phyloP scores from a whole-genome alignment of 1,284 basidiomycete species.

The Naganishia cerealis region DNA sequence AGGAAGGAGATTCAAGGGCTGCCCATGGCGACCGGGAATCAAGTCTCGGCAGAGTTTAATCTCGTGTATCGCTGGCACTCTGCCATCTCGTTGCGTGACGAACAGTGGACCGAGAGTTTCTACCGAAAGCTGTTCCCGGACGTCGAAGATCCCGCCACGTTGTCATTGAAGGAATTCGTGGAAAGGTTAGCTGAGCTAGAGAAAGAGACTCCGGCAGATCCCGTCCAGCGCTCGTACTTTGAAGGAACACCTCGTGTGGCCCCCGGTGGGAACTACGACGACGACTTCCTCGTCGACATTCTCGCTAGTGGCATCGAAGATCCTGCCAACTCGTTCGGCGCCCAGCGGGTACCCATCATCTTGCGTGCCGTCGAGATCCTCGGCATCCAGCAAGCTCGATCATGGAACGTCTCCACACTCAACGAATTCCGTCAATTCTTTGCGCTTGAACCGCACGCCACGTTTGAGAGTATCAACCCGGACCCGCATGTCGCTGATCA shows the following conservation, averaged over 20 bases:
- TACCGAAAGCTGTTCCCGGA: constrained; percentile 2
- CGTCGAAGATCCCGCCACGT: background rate
- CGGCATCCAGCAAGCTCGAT: background rate
- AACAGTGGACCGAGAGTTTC: constrained; percentile 2
- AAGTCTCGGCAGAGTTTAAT: background rate
- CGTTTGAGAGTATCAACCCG: background rate
- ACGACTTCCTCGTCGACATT: background rate
- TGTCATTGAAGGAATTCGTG: background rate
- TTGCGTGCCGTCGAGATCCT: constrained; percentile 1
- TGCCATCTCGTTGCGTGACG: background rate
- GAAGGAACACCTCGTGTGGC: background rate
- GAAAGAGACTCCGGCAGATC: background rate
- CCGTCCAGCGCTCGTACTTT: background rate
- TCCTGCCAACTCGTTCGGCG: background rate
- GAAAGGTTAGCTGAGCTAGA: background rate
- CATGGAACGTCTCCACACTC: background rate
- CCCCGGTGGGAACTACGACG: background rate
- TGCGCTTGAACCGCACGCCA: background rate
- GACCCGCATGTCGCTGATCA: constrained; percentile 1
- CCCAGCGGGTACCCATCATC: background rate
- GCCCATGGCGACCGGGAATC: background rate
- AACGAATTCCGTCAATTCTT: constrained; percentile 1
- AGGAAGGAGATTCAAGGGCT: background rate
- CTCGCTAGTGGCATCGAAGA: background rate
- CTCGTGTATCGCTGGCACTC: constrained; percentile 4